Evolutionary conservation across 2,329 filamentous ascomycete species (phyloP).

Genomic region (Dendryphion nanum): DNA sequence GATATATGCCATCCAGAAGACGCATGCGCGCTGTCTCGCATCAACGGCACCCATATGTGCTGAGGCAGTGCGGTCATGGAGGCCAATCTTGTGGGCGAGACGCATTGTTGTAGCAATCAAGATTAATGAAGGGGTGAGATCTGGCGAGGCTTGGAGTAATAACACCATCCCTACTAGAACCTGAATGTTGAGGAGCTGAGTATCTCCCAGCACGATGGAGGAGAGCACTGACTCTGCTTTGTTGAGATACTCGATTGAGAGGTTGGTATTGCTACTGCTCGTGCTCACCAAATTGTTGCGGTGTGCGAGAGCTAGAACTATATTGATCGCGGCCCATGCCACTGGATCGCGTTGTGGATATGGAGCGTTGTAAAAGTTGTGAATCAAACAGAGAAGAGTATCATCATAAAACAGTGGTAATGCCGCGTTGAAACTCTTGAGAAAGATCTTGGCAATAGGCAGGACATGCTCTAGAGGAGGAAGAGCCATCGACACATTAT

Average conservation of each 20-base stretch:
- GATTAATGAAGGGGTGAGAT: slow-evolving; percentile 23
- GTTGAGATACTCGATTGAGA: slow-evolving; percentile 19
- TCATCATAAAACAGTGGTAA: slow-evolving; percentile 22
- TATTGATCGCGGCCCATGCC: slow-evolving; percentile 30
- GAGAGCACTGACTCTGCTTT: slow-evolving; percentile 28
- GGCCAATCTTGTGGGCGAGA: slow-evolving; percentile 19
- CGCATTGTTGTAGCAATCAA: slow-evolving; percentile 25
- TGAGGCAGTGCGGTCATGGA: slow-evolving; percentile 16
- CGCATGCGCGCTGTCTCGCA: slow-evolving; percentile 19
- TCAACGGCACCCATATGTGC: slow-evolving; percentile 12
- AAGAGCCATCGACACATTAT: slow-evolving; percentile 11
- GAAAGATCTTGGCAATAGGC: slow-evolving; percentile 15
- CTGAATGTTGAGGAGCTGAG: slow-evolving; percentile 28
- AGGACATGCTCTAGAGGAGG: slow-evolving; percentile 19
- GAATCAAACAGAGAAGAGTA: slow-evolving; percentile 15
- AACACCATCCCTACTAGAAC: slow-evolving; percentile 29
- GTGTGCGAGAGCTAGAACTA: slow-evolving; percentile 27
- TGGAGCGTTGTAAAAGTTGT: slow-evolving; percentile 15
- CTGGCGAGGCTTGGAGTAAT: slow-evolving; percentile 21
- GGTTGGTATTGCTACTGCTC: slow-evolving; percentile 5
- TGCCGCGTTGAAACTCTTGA: slow-evolving; percentile 17
- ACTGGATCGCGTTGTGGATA: slow-evolving; percentile 17
- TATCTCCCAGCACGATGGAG: slow-evolving; percentile 19
- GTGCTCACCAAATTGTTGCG: slow-evolving; percentile 10
- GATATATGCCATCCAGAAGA: slow-evolving; percentile 34